Percentiles rank a stretch among this genome's conserved stretches.
Conservation (phyloP, 176 grass and related monocot species). For the Olyra latifolia region DNA sequence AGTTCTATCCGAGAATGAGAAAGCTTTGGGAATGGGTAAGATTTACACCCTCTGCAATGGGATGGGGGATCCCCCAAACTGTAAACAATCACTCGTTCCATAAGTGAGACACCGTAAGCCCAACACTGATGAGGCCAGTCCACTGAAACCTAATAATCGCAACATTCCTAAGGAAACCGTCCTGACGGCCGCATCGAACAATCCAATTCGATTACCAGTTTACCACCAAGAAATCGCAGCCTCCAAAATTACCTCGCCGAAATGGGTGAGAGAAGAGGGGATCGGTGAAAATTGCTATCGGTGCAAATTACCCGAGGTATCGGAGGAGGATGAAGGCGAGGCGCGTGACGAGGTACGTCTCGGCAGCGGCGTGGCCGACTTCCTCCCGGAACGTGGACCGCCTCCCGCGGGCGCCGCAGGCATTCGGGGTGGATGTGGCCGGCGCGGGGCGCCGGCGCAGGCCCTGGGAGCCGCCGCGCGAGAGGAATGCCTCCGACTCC, state of each 20-base stretch:
- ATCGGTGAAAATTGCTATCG: background rate
- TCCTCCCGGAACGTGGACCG: conserved; percentile 58
- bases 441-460: conserved; percentile 30
- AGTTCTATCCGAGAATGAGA: background rate
- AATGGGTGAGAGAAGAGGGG: background rate
- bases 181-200: background rate
- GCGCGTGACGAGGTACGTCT: conserved; percentile 85
- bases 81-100: background rate
- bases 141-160: background rate
- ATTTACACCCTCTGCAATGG: background rate
- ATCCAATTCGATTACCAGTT: background rate
- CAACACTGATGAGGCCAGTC: background rate
- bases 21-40: background rate
- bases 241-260: background rate
- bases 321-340: conserved; percentile 76
- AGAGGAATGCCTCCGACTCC: conserved; percentile 32
- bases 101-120: background rate
- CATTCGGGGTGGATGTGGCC: background rate
- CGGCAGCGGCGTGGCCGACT: conserved; percentile 71
- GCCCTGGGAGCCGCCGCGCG: conserved; percentile 5
- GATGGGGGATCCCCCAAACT: background rate
- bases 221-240: background rate
- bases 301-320: conserved; percentile 75
- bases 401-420: conserved; percentile 16
- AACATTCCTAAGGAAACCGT: background rate